Evolutionary conservation across 1,284 basidiomycete genomes (phyloP).

Genomic region (Sporisorium graminicola): DNA sequence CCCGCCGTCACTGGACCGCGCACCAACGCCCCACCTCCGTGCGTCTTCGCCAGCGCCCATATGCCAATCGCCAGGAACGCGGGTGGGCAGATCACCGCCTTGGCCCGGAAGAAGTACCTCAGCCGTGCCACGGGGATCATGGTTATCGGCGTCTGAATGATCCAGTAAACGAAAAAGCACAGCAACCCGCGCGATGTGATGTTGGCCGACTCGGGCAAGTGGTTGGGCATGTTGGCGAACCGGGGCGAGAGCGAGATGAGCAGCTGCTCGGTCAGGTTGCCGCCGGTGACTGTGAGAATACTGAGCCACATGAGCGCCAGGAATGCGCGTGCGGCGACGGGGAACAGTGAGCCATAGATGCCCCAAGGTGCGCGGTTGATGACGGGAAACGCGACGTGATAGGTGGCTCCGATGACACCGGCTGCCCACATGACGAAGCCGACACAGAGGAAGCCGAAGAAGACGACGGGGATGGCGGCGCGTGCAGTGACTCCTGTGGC

Average conservation of each 20-base stretch:
- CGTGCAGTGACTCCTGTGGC: constrained; percentile 29
- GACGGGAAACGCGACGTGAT: constrained; percentile 44
- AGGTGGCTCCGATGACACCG: constrained; percentile 29
- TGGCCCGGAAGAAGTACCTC: constrained; percentile 29
- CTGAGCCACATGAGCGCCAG: constrained; percentile 37
- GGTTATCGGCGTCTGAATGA: constrained; percentile 28
- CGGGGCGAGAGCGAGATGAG: constrained; percentile 26
- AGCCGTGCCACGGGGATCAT: constrained; percentile 32
- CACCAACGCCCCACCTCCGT: constrained; percentile 21
- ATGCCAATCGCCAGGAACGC: constrained; percentile 34
- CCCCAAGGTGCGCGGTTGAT: constrained; percentile 39
- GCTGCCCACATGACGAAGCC: constrained; percentile 40
- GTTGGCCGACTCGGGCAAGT: constrained; percentile 23
- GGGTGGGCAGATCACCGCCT: constrained; percentile 31
- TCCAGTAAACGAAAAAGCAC: constrained; percentile 36
- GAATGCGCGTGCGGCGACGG: constrained; percentile 19
- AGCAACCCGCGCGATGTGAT: constrained; percentile 26
- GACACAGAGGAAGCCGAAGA: constrained; percentile 29
- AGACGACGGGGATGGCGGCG: constrained; percentile 28
- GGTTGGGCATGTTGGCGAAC: constrained; percentile 30
- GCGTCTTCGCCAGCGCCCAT: constrained; percentile 19
- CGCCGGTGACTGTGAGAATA: constrained; percentile 29
- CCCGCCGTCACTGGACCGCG: constrained; percentile 28
- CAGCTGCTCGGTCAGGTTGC: constrained; percentile 21
- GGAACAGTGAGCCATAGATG: constrained; percentile 24